Evolutionary conservation across 345 rosid species (phyloP).

Genomic region (Laguncularia racemosa): DNA sequence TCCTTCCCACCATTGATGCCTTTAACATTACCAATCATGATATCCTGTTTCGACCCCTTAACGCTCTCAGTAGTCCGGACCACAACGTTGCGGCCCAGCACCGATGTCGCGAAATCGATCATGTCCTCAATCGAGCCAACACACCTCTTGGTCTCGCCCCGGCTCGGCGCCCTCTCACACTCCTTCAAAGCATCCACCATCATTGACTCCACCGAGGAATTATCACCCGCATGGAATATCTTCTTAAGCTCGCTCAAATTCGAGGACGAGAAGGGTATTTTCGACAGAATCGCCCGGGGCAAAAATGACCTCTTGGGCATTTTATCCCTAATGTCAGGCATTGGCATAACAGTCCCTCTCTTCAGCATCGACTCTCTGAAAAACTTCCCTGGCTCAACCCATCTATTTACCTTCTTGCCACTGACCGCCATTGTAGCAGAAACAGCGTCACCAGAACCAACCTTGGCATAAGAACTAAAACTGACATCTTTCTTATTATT

Average conservation of each 20-base stretch:
- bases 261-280: conserved; percentile 53
- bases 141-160: conserved; percentile 78
- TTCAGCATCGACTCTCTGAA: conserved; percentile 64
- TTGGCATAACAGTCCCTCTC: conserved; percentile 55
- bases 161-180: conserved; percentile 66
- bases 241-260: conserved; percentile 19
- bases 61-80: conserved; percentile 56
- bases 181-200: conserved; percentile 44
- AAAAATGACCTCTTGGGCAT: conserved; percentile 91
- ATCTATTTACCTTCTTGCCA: conserved; percentile 43
- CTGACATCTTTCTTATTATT: conserved; percentile 28
- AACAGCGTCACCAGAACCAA: conserved; percentile 4
- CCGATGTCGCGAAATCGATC: conserved; percentile 74
- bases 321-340: conserved; percentile 85
- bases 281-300: conserved; percentile 56
- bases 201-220: conserved; percentile 51
- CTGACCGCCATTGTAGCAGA: conserved; percentile 5
- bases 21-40: conserved; percentile 49
- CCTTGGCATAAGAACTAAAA: conserved; percentile 39
- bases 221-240: conserved; percentile 49
- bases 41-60: conserved; percentile 39
- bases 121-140: conserved; percentile 82
- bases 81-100: conserved; percentile 48
- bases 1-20: conserved; percentile 61
- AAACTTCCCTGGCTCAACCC: conserved; percentile 86